phyloP scores from a whole-genome alignment of 108 stramenopile species.

The Pseudonitzschia delicatissima region DNA sequence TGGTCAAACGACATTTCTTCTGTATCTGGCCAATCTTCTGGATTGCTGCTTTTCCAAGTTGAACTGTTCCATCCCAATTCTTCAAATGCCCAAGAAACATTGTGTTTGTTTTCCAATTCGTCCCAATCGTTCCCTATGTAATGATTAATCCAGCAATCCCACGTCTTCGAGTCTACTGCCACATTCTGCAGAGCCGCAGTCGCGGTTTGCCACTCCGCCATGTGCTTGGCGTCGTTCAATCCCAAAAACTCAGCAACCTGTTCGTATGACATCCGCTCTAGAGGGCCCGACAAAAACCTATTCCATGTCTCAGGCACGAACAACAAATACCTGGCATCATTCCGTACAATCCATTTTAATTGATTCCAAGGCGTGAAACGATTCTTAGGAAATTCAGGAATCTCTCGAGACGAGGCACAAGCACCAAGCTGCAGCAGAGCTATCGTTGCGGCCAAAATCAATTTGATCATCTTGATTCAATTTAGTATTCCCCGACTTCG shows the following conservation, averaged over 20 bases:
- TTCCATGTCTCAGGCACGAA: background rate
- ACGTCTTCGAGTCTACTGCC: background rate
- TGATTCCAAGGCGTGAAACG: background rate
- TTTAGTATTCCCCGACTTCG: background rate
- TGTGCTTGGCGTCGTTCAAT: background rate
- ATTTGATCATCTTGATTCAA: background rate
- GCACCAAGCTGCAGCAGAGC: background rate
- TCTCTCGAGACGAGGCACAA: background rate
- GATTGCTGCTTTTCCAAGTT: slow-evolving; percentile 3
- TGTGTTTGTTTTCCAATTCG: background rate
- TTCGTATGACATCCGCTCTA: background rate
- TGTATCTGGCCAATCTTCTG: background rate
- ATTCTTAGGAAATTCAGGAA: slow-evolving; percentile 1
- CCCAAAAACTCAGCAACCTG: background rate
- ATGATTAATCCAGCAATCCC: slow-evolving; percentile 31
- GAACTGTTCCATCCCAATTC: slow-evolving; percentile 8
- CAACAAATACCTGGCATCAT: background rate
- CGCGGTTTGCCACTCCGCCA: background rate
- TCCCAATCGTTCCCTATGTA: slow-evolving; percentile 14
- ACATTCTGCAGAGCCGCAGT: background rate
- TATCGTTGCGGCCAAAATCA: background rate
- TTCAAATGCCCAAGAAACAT: background rate
- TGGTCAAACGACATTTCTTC: background rate
- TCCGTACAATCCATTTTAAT: background rate
- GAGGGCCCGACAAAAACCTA: background rate